Evolutionary conservation across 106 monocot genomes (phyloP).

Genomic region (Dendrobium huoshanense): DNA sequence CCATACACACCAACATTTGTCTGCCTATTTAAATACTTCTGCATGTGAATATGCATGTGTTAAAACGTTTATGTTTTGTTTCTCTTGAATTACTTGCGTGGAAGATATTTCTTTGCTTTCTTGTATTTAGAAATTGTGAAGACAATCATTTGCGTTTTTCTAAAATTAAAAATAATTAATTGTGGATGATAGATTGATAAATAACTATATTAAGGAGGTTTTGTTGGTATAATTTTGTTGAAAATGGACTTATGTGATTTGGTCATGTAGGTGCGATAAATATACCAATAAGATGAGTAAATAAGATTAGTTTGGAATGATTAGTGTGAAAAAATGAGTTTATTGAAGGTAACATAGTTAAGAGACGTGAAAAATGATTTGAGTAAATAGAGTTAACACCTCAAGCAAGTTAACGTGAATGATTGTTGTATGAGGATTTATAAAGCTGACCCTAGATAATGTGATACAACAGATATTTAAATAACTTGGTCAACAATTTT

Average conservation of each 20-base stretch:
- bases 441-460: not conserved
- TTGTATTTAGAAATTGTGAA: not conserved
- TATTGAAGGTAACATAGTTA: not conserved
- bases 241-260: not conserved
- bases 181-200: not conserved
- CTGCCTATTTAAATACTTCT: not conserved
- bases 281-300: not conserved
- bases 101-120: too few relatives aligned
- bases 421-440: not conserved
- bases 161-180: not conserved
- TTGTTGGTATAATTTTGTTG: not conserved
- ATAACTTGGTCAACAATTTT: not conserved
- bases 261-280: not conserved
- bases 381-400: not conserved
- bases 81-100: too few relatives aligned
- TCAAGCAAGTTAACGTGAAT: not conserved
- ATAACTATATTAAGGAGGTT: not conserved
- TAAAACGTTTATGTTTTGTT: too few relatives aligned
- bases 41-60: not conserved
- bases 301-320: not conserved
- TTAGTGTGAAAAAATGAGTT: not conserved
- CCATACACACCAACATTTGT: not conserved
- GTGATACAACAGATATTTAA: not conserved
- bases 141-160: too few relatives aligned
- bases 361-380: not conserved